Evolutionary conservation across 2,329 filamentous ascomycete genomes (phyloP).

Genomic region (Fusarium tricinctum): DNA sequence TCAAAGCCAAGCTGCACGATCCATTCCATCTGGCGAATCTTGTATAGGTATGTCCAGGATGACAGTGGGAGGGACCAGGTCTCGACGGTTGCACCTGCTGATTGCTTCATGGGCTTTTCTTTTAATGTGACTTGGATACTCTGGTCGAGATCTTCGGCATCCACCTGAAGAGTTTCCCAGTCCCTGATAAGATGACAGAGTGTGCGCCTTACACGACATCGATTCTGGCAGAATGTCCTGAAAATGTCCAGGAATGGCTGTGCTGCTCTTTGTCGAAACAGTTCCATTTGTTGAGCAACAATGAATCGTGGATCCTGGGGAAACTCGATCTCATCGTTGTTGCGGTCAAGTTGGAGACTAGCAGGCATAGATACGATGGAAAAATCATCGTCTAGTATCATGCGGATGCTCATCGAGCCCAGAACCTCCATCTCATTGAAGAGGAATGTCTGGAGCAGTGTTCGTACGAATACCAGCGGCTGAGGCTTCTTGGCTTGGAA

Average conservation of each 20-base stretch:
- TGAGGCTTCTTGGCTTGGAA: constrained; percentile 86
- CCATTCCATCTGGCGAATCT: constrained; percentile 88
- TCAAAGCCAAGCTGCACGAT: constrained; percentile 95
- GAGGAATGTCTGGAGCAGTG: constrained; percentile 81
- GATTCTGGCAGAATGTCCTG: constrained; percentile 88
- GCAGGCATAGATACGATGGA: constrained; percentile 80
- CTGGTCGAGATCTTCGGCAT: constrained; percentile 82
- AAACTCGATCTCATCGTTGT: constrained; percentile 82
- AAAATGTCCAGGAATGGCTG: constrained; percentile 87
- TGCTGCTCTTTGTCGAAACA: constrained; percentile 71
- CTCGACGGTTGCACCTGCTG: constrained; percentile 59
- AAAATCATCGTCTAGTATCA: constrained; percentile 87
- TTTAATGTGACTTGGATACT: constrained; percentile 72
- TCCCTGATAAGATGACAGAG: constrained; percentile 85
- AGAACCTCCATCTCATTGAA: constrained; percentile 80
- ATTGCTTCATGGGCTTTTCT: constrained; percentile 71
- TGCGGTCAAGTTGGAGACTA: constrained; percentile 77
- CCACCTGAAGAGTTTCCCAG: constrained; percentile 86
- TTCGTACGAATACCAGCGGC: constrained; percentile 86
- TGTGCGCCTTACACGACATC: constrained; percentile 89
- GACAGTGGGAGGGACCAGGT: constrained; percentile 80
- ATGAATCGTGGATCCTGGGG: constrained; percentile 80
- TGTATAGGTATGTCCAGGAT: constrained; percentile 91
- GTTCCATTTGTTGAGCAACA: constrained; percentile 80
- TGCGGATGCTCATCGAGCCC: constrained; percentile 76